phyloP scores from a whole-genome alignment of 1,284 basidiomycete genomes.

The Ustilago bromivora region DNA sequence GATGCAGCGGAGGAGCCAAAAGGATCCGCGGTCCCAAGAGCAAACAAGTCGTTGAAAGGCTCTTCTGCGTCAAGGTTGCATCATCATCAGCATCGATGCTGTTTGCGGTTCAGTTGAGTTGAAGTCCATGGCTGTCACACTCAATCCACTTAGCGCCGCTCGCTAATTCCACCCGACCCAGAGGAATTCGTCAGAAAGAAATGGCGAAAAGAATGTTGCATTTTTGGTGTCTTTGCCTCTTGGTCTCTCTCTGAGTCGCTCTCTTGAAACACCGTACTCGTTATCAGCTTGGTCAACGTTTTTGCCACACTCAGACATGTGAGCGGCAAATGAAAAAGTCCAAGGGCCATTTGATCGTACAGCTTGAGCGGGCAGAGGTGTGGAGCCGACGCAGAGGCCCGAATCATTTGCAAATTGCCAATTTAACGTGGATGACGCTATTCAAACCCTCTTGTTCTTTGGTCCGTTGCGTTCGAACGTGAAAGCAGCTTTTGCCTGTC shows the following conservation, averaged over 20 bases:
- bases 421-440: constrained; percentile 10
- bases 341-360: no score
- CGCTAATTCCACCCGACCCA: neutral
- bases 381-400: constrained; percentile 9
- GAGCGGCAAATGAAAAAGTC: no score
- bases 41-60: neutral
- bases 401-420: neutral
- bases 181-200: no score
- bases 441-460: neutral
- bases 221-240: no score
- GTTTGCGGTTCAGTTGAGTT: neutral
- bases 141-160: neutral
- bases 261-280: constrained; percentile 3
- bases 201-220: no score
- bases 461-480: constrained; percentile 4
- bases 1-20: neutral
- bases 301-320: no score
- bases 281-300: no score
- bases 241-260: neutral
- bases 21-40: constrained; percentile 8
- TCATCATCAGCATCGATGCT: neutral
- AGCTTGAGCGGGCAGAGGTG: neutral
- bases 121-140: neutral
- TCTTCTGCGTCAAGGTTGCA: neutral
- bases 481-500: neutral